Evolutionary conservation across 768 basidiomycete species (phyloP), one percentile per base, ranked within the genome.

Genomic region (Phlegmacium glaucopus): DNA sequence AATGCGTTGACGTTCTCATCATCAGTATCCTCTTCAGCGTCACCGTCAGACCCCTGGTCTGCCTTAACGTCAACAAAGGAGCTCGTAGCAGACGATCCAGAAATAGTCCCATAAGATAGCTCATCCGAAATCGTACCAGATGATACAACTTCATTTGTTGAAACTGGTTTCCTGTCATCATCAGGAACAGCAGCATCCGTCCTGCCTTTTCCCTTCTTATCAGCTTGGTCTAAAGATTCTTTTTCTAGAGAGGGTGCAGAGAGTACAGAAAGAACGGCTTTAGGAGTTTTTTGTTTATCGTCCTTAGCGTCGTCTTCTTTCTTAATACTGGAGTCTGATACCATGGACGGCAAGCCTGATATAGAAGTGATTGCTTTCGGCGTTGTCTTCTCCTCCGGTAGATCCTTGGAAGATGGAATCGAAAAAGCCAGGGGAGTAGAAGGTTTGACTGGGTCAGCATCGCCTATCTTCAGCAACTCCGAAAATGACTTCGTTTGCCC

Each of bases 401-500:
- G 35, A 13, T 22, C 38, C 27, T 41, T 49, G 4, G 49, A 22
- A 13, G 46, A 22, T 22, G 22, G 17, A n/a, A 32, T 37, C 15
- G 32, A n/a, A 37, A 36, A 25, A 26, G 39, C 22, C 13, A 11
- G 25, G 26, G 22, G 22, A 22, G 17, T 43, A 22, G 38, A 40
- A 26, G 47, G 36, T 39, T 51, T 56, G 9, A 44, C 40, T 2
- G 52, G 47, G 42, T 57, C 55, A 4, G 57, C 55, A 15, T 54
- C 58, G n/a, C 55, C 57, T 35, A 54, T 61, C 58, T 80, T 77
- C 48, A 87, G 64, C 39, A 88, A 57, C 25, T 87, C 82, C n/a
- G 64, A 51, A 39, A 67, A 90, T 1, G 86, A 78, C 53, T 75
- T 78, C 29, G 69, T 66, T 1, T 67, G 63, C 0, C 66, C 70